Base-by-base conservation (phyloP, 1,284 basidiomycete genomes). In the Puccinia coronata region DNA sequence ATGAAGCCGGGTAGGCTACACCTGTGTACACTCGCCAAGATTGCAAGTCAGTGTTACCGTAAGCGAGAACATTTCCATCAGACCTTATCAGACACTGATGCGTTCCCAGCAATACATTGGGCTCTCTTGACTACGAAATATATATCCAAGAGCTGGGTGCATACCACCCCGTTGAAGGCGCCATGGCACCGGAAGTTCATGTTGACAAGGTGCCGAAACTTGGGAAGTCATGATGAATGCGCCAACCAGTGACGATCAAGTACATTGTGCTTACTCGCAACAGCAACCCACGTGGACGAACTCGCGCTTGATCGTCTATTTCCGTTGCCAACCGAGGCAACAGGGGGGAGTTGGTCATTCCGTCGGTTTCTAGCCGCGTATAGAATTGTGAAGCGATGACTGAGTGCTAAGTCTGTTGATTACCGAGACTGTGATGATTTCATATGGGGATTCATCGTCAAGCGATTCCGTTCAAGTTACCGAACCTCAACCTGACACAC, bases 321-420 rank as follows among this genome's bases (percentile, higher is more conserved):
- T 14, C 47, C 6, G 69, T 39, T 51, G n/a, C 69, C 69, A 71
- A 51, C 69, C 69, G 69, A 71, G 51, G 69, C 23, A 20, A 53
- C 28, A 53, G 47, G 47, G 34, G 43, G 12, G n/a, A 28, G 69
- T 12, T 25, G 43, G 34, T 53, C 12, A 71, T 71, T 71, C 28
- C 51, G 25, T 71, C 69, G 69, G 47, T 71, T 71, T 49, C 69
- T 71, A 71, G 63, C 63, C 63, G 63, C 47, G 47, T 67, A n/a
- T 43, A 43, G 6, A 51, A 20, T 39, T 47, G 39, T 3, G 63
- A 67, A 43, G 39, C n/a, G 18, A 67, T 47, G n/a, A 67, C 39
- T 43, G 41, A 51, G 8, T 43, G 43, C 41, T 34, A 43, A 67
- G 63, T n/a, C 63, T 43, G 63, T 67, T 47, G 12, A 63, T 63